phyloP scores from a whole-genome alignment of 2,329 filamentous ascomycete species.

The Epicoccum sorghinum region DNA sequence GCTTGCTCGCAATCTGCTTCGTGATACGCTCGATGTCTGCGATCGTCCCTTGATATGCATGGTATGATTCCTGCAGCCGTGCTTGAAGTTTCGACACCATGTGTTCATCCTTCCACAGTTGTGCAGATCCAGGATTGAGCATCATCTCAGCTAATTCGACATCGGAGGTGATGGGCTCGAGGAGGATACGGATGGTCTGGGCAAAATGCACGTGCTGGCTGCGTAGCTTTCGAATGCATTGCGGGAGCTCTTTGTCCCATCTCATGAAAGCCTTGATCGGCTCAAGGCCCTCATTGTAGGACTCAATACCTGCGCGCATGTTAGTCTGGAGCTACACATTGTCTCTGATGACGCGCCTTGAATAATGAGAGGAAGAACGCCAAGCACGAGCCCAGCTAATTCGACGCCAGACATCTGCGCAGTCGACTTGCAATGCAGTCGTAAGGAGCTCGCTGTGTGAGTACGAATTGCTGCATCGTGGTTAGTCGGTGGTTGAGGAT shows the following conservation, averaged over 20 bases:
- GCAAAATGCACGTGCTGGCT: conserved; percentile 47
- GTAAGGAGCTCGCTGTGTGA: background rate
- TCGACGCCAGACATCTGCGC: conserved; percentile 40
- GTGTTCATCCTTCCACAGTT: conserved; percentile 41
- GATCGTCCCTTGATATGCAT: conserved; percentile 45
- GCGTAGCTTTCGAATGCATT: conserved; percentile 44
- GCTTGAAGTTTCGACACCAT: conserved; percentile 38
- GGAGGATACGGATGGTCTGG: conserved; percentile 44
- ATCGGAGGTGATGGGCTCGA: conserved; percentile 46
- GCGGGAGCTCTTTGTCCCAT: conserved; percentile 45
- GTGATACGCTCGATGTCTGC: conserved; percentile 44
- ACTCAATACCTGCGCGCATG: conserved; percentile 34
- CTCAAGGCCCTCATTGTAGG: conserved; percentile 49
- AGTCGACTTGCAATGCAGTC: background rate
- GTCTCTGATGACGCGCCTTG: conserved; percentile 24
- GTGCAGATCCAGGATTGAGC: conserved; percentile 34
- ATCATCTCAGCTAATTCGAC: conserved; percentile 45
- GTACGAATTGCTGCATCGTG: conserved; percentile 14
- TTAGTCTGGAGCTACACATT: background rate
- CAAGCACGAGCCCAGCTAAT: conserved; percentile 44
- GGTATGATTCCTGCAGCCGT: conserved; percentile 43
- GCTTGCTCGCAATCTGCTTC: conserved; percentile 44
- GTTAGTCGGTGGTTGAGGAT: conserved; percentile 13
- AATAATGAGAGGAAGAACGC: conserved; percentile 48
- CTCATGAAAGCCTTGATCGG: conserved; percentile 46